Percentiles rank a stretch among this genome's conserved stretches.
These are phyloP conservation scores for Cladorrhinum sp. DNA, from an alignment of 2,329 filamentous ascomycete genomes.

Conservation along the genomic window DNA sequence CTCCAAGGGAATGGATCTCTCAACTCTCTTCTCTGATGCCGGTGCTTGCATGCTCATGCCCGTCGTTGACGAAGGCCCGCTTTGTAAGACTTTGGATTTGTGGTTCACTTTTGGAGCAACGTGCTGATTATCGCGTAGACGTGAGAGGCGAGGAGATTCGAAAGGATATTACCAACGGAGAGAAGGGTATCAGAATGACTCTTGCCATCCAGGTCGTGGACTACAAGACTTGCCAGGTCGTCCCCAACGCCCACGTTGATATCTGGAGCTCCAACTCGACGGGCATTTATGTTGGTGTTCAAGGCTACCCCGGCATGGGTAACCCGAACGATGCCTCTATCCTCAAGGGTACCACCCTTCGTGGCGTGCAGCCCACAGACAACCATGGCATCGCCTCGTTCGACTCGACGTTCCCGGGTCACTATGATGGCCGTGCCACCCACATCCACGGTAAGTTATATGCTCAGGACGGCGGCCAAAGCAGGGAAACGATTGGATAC, in stretches of 20 bases:
- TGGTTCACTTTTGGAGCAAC: background rate
- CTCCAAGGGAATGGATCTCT: slow-evolving; percentile 29
- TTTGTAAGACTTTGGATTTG: slow-evolving; percentile 32
- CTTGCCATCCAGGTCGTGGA: slow-evolving; percentile 55
- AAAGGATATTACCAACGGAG: slow-evolving; percentile 44
- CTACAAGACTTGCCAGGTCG: slow-evolving; percentile 50
- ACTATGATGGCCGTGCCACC: slow-evolving; percentile 44
- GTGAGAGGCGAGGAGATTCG: slow-evolving; percentile 51
- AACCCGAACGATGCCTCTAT: slow-evolving; percentile 39
- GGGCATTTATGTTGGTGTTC: slow-evolving; percentile 36
- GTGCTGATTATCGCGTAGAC: slow-evolving; percentile 28
- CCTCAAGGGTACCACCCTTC: slow-evolving; percentile 41
- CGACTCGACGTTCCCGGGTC: slow-evolving; percentile 43
- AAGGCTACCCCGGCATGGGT: slow-evolving; percentile 36
- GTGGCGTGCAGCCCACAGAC: slow-evolving; percentile 40
- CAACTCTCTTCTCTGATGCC: slow-evolving; percentile 36
- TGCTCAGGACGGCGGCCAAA: background rate
- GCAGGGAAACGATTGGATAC: too few species aligned
- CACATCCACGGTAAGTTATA: slow-evolving; percentile 43
- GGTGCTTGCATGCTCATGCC: slow-evolving; percentile 45
- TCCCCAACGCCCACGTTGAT: slow-evolving; percentile 48
- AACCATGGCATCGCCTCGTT: slow-evolving; percentile 39
- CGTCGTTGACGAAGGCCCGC: slow-evolving; percentile 47
- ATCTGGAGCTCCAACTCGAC: slow-evolving; percentile 50
- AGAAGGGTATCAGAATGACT: slow-evolving; percentile 46